phyloP scores from a whole-genome alignment of 345 rosid species.

The Capsella bursapastoris region DNA sequence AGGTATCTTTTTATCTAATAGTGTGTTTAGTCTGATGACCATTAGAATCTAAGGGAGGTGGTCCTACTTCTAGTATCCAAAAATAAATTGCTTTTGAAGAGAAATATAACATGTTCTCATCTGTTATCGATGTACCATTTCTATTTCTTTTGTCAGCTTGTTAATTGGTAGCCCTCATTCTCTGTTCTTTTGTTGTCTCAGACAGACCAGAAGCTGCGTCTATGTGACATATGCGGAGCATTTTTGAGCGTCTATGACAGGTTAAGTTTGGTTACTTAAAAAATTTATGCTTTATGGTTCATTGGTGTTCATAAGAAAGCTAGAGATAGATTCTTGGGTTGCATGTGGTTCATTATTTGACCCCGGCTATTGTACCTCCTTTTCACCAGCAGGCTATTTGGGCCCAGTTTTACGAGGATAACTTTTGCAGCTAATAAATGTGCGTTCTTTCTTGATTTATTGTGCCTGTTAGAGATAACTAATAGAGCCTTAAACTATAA shows the following conservation, averaged over 20 bases:
- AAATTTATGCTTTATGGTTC: constrained; percentile 38
- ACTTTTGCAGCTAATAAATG: constrained; percentile 99
- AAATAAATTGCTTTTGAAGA: neutral
- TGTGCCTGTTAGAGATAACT: constrained; percentile 52
- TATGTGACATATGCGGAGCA: constrained; percentile 99
- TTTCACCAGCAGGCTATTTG: constrained; percentile 99
- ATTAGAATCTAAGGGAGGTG: neutral
- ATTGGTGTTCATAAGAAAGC: constrained; percentile 47
- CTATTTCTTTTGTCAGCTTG: neutral
- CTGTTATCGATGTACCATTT: neutral
- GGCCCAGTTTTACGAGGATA: constrained; percentile 99
- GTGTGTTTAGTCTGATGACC: neutral
- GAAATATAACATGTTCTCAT: constrained; percentile 25
- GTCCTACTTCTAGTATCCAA: neutral
- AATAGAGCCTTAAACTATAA: constrained; percentile 31
- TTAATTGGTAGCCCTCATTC: constrained; percentile 13
- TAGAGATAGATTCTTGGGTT: constrained; percentile 67
- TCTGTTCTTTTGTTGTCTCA: constrained; percentile 47
- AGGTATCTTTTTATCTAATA: neutral
- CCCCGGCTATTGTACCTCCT: constrained; percentile 88
- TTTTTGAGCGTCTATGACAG: constrained; percentile 98
- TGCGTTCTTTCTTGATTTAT: constrained; percentile 92
- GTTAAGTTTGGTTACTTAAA: constrained; percentile 49
- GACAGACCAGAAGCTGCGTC: constrained; percentile 99
- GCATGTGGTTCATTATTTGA: constrained; percentile 94